These are phyloP conservation scores for Monascus purpureus DNA, from an alignment of 495 filamentous ascomycete genomes.

Conservation along the genomic window DNA sequence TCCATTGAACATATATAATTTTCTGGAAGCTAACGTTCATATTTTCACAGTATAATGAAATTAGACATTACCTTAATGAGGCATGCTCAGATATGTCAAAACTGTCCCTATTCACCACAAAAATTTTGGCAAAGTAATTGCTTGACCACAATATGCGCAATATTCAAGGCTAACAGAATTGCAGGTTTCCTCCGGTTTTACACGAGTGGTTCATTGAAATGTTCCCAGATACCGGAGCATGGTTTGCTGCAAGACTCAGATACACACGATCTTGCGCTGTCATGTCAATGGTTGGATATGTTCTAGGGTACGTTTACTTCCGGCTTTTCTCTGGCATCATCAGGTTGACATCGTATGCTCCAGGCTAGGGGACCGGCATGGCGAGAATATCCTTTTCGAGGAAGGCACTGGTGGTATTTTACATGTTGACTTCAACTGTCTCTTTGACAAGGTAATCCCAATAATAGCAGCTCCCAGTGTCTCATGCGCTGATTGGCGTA, in stretches of 20 bases:
- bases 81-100: constrained; percentile 40
- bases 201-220: constrained; percentile 91
- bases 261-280: constrained; percentile 91
- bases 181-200: constrained; percentile 64
- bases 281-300: constrained; percentile 95
- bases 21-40: constrained; percentile 3
- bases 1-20: neutral
- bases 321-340: neutral
- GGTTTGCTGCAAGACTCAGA: constrained; percentile 80
- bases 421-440: constrained; percentile 99
- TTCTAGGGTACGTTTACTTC: constrained; percentile 48
- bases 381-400: constrained; percentile 92
- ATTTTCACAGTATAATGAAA: constrained; percentile 38
- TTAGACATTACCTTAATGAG: constrained; percentile 43
- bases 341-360: constrained; percentile 3
- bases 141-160: neutral
- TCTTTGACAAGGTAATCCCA: constrained; percentile 70
- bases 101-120: constrained; percentile 52
- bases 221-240: constrained; percentile 82
- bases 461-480: neutral
- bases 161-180: constrained; percentile 4
- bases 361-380: constrained; percentile 86
- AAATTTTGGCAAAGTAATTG: constrained; percentile 37
- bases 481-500: constrained; percentile 8
- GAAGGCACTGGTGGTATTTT: constrained; percentile 87